These are phyloP conservation scores for Thuja plicata DNA, from an alignment of 83 land plant genomes.

Conservation along the genomic window DNA sequence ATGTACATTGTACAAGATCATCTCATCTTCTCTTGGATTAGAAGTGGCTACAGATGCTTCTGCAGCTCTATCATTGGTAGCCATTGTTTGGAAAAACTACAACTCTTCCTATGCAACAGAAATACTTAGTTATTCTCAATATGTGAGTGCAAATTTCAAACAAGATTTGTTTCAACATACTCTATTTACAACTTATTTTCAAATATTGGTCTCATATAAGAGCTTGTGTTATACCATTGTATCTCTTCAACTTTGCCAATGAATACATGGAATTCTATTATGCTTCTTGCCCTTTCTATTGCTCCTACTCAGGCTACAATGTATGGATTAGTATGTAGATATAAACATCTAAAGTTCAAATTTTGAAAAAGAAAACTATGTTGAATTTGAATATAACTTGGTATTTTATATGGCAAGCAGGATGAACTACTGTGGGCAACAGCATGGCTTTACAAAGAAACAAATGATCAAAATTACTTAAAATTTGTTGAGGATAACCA, in stretches of 20 bases:
- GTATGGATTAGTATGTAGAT: too few species aligned
- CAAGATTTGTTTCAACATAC: background rate
- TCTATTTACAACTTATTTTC: background rate
- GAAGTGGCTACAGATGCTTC: slow-evolving; percentile 64
- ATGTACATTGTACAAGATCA: too few species aligned
- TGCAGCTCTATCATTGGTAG: slow-evolving; percentile 67
- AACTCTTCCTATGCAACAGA: slow-evolving; percentile 21
- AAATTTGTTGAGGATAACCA: slow-evolving; percentile 47
- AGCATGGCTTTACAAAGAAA: slow-evolving; percentile 74
- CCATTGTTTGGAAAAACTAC: too few species aligned
- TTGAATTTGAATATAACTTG: too few species aligned
- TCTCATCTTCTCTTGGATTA: slow-evolving; percentile 44
- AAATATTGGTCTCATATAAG: background rate
- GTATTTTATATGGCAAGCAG: too few species aligned
- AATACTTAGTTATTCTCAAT: slow-evolving; percentile 28
- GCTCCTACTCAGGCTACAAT: slow-evolving; percentile 58
- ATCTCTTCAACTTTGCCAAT: slow-evolving; percentile 80
- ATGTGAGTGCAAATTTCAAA: too few species aligned
- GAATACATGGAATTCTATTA: slow-evolving; percentile 59
- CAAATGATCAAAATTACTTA: slow-evolving; percentile 45
- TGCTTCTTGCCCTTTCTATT: slow-evolving; percentile 53
- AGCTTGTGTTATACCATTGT: slow-evolving; percentile 25
- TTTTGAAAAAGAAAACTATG: too few species aligned
- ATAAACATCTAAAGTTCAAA: too few species aligned
- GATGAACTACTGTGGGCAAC: slow-evolving; percentile 91